Evolutionary conservation across 441 rosid genomes (phyloP).

Genomic region (Euphorbia schlechtendalii): DNA sequence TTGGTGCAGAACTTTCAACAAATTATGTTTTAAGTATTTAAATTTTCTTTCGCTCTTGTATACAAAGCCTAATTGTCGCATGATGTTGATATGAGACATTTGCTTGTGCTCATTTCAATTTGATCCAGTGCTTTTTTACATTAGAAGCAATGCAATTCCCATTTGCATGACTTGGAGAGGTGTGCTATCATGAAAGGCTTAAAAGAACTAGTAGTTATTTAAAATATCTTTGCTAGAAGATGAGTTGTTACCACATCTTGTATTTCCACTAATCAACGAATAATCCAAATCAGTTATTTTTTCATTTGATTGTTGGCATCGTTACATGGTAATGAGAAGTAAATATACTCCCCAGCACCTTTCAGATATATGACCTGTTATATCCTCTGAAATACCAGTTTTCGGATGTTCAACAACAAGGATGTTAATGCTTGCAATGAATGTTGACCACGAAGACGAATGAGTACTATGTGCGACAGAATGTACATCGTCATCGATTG

Average conservation of each 20-base stretch:
- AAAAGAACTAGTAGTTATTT: too few relatives aligned
- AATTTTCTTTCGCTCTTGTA: not conserved
- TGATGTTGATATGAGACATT: not conserved
- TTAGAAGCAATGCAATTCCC: not conserved
- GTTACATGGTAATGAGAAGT: too few relatives aligned
- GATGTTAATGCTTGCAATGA: slow-evolving; percentile 99
- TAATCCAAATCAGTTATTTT: too few relatives aligned
- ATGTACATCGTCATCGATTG: slow-evolving; percentile 62
- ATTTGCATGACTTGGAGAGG: not conserved
- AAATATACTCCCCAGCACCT: not conserved
- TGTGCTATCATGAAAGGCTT: not conserved
- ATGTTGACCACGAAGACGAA: slow-evolving; percentile 78
- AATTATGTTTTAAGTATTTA: too few relatives aligned
- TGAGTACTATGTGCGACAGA: slow-evolving; percentile 55
- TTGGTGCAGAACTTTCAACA: too few relatives aligned
- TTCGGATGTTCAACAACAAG: slow-evolving; percentile 94
- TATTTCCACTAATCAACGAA: too few relatives aligned
- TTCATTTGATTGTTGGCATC: too few relatives aligned
- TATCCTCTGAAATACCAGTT: slow-evolving; percentile 40
- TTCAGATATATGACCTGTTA: slow-evolving; percentile 5
- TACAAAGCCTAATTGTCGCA: not conserved
- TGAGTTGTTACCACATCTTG: too few relatives aligned
- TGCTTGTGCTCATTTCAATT: not conserved
- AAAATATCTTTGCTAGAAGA: too few relatives aligned
- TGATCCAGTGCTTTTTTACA: not conserved